A percentile compares a stretch with the other conserved stretches of the same genome.
phyloP scores from a whole-genome alignment of 495 filamentous ascomycete species.

The Neurospora sp. region DNA sequence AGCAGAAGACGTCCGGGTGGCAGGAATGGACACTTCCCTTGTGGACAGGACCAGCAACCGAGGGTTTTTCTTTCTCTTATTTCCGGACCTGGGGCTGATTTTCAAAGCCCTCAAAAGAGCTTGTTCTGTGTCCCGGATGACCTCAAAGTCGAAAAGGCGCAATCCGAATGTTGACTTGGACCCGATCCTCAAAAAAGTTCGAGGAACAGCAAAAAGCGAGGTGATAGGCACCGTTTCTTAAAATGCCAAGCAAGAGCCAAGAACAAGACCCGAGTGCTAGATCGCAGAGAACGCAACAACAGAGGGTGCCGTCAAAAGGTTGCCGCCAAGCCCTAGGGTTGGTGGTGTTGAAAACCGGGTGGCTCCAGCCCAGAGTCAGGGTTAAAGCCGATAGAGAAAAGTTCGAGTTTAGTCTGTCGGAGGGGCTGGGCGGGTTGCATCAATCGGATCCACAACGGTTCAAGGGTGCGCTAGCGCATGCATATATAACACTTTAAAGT shows the following conservation, averaged over 20 bases:
- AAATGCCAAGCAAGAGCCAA: not conserved
- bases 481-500: not conserved
- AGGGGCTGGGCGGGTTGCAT: not conserved
- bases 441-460: not conserved
- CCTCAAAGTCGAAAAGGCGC: not conserved
- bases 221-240: not conserved
- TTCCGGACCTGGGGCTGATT: not conserved
- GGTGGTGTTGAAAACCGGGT: not conserved
- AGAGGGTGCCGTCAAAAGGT: not conserved
- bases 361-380: not conserved
- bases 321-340: not conserved
- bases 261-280: not conserved
- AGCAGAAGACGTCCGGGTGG: not conserved
- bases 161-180: not conserved
- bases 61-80: not conserved
- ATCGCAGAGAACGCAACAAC: not conserved
- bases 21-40: not conserved
- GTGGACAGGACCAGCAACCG: not conserved
- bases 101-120: not conserved
- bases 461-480: not conserved
- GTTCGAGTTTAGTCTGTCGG: not conserved
- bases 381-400: not conserved
- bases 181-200: not conserved
- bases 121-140: not conserved
- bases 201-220: not conserved